Percentiles rank a stretch among this genome's conserved stretches.
phyloP scores from a whole-genome alignment of 2,329 filamentous ascomycete species.

The Thielaviopsis euricoi region DNA sequence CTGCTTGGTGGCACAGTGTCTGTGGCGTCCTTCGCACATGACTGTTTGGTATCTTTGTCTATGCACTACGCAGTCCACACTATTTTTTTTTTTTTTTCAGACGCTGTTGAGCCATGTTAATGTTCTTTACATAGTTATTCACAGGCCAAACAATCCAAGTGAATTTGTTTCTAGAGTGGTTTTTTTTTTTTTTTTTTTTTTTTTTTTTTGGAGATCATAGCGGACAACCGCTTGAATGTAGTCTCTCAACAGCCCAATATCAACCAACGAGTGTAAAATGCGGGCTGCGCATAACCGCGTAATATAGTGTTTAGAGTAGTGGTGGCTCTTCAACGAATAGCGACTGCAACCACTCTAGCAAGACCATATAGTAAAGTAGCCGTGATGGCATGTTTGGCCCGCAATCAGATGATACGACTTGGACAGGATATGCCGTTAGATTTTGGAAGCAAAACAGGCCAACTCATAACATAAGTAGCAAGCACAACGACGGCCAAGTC shows the following conservation, averaged over 20 bases:
- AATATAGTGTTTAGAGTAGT: neutral
- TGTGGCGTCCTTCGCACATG: constrained; percentile 2
- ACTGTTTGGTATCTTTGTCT: constrained; percentile 1
- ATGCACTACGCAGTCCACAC: neutral
- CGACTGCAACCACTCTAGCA: neutral
- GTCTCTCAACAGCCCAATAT: neutral
- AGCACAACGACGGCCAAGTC: neutral
- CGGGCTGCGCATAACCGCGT: neutral
- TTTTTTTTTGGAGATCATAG: neutral
- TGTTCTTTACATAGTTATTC: neutral
- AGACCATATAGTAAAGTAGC: neutral
- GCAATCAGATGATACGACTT: neutral
- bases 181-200: neutral
- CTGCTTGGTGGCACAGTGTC: constrained; percentile 11
- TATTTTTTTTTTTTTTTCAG: neutral
- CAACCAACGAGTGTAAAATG: neutral
- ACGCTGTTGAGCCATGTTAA: neutral
- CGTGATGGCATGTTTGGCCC: neutral
- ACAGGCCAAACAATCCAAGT: too few relatives aligned
- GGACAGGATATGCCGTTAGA: neutral
- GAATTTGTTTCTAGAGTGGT: too few relatives aligned
- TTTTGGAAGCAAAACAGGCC: neutral
- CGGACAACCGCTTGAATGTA: neutral
- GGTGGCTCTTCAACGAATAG: neutral
- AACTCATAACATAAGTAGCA: neutral